Conservation (phyloP, 2,329 filamentous ascomycete species). For the Achaetomium macrosporum region DNA sequence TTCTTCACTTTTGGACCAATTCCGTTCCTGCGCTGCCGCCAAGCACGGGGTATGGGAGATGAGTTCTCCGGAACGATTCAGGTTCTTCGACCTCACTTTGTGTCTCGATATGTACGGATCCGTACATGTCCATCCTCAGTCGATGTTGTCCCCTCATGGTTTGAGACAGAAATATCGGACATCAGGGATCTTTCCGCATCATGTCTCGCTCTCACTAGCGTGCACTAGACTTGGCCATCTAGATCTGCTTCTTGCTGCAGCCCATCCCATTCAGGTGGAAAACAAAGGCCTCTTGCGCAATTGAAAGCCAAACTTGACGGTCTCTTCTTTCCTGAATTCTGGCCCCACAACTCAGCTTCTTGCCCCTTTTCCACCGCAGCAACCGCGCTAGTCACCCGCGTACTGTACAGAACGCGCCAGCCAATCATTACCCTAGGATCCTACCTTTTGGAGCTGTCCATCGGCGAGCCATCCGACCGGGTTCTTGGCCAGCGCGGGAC, state of each 20-base stretch:
- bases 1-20: slow-evolving; percentile 2
- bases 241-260: not conserved
- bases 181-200: not conserved
- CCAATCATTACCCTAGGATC: slow-evolving; percentile 10
- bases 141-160: too few relatives aligned
- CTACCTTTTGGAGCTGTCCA: too few relatives aligned
- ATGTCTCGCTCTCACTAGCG: slow-evolving; percentile 1
- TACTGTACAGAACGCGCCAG: slow-evolving; percentile 1
- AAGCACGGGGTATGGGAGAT: not conserved
- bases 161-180: not conserved
- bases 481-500: too few relatives aligned
- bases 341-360: not conserved
- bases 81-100: too few relatives aligned
- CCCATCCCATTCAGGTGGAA: not conserved
- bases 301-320: too few relatives aligned
- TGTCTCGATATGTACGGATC: too few relatives aligned
- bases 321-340: not conserved
- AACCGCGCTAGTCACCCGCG: not conserved
- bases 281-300: too few relatives aligned
- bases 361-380: slow-evolving; percentile 16
- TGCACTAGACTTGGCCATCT: not conserved
- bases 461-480: too few relatives aligned
- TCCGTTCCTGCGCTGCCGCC: slow-evolving; percentile 1
- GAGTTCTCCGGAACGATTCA: not conserved
- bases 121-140: not conserved